Evolutionary conservation across 176 grass and related monocot species (phyloP).

Genomic region (Carex parvula): DNA sequence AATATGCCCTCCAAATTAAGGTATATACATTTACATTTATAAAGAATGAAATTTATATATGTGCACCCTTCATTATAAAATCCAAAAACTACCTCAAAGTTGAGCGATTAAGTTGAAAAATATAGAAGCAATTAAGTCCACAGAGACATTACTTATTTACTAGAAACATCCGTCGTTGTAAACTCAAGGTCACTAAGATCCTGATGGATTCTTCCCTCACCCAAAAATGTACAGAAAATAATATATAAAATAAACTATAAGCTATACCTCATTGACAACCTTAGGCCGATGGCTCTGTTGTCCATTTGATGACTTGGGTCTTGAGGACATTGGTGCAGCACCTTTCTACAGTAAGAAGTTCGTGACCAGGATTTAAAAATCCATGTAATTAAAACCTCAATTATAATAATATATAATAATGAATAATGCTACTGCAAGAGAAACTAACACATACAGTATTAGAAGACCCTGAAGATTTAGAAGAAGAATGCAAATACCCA

Average conservation of each 20-base stretch:
- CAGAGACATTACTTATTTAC: neutral
- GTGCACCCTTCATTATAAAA: neutral
- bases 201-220: neutral
- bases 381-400: neutral
- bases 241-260: constrained; percentile 5
- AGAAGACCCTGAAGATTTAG: constrained; percentile 29
- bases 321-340: constrained; percentile 23
- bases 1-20: constrained; percentile 35
- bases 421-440: constrained; percentile 3
- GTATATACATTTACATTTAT: constrained; percentile 9
- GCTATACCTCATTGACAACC: constrained; percentile 48
- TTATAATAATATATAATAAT: constrained; percentile 15
- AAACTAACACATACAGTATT: constrained; percentile 15
- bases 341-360: constrained; percentile 40
- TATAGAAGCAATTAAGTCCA: neutral
- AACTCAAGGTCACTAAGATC: neutral
- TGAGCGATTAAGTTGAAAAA: neutral
- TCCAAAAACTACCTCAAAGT: neutral
- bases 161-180: neutral
- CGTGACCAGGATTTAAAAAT: neutral
- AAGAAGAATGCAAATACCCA: constrained; percentile 20
- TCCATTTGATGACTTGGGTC: neutral
- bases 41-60: no score
- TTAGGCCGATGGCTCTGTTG: constrained; percentile 40
- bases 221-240: neutral